Evolutionary conservation across 176 grass and related monocot genomes (phyloP).

Genomic region (Echinochloa phyllopogon): DNA sequence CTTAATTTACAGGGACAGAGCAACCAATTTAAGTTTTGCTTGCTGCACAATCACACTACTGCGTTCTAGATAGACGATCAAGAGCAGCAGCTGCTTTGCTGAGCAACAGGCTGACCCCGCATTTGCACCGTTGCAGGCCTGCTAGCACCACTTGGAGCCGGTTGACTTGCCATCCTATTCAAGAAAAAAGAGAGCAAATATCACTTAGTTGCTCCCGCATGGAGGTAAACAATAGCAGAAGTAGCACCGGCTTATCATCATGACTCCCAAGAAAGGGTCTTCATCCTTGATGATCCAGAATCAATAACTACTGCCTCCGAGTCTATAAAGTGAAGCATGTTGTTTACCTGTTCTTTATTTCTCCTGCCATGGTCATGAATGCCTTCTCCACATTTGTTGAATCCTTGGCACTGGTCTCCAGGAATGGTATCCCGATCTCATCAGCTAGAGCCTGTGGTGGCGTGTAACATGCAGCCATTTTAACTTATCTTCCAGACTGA

Average conservation of each 20-base stretch:
- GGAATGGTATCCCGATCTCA: conserved; percentile 77
- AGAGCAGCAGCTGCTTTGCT: conserved; percentile 77
- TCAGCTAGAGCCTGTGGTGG: conserved; percentile 59
- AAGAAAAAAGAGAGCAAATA: not conserved
- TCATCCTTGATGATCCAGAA: not conserved
- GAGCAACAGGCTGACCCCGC: conserved; percentile 61
- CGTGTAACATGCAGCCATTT: conserved; percentile 7
- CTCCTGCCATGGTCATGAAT: conserved; percentile 74
- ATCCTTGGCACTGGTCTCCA: conserved; percentile 84
- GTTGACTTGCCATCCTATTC: conserved; percentile 75
- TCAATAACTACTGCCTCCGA: not conserved
- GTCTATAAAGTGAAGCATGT: not conserved
- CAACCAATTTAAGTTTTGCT: conserved; percentile 55
- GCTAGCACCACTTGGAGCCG: conserved; percentile 47
- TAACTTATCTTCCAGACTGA: not conserved
- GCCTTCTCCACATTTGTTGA: conserved; percentile 80
- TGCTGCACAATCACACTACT: conserved; percentile 50
- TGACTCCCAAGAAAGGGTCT: not conserved
- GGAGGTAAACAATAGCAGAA: not conserved
- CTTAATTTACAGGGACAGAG: conserved; percentile 63
- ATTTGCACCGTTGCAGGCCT: conserved; percentile 67
- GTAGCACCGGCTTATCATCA: not conserved
- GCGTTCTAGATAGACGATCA: conserved; percentile 46
- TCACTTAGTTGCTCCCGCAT: not conserved
- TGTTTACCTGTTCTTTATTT: conserved; percentile 67